phyloP scores from a whole-genome alignment of 2,329 filamentous ascomycete genomes.

The Pseudogymnoascus sp. region DNA sequence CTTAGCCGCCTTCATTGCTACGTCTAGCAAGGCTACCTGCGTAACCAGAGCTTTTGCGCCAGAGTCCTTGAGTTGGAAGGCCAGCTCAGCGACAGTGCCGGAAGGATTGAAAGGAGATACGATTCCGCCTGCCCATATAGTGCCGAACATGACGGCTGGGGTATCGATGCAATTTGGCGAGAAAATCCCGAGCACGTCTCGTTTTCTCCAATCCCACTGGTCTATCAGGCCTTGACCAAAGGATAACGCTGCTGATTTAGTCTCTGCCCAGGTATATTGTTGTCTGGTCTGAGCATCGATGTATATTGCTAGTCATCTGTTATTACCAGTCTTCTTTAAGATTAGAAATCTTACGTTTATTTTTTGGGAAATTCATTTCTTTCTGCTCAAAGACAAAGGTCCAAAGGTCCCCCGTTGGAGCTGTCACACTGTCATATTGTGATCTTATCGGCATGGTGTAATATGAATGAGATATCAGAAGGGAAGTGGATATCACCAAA shows the following conservation, averaged over 20 bases:
- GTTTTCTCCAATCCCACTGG: conserved; percentile 65
- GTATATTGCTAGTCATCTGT: conserved; percentile 52
- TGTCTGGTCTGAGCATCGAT: conserved; percentile 59
- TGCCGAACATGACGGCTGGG: conserved; percentile 64
- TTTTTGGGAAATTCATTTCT: not conserved
- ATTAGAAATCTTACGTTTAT: not conserved
- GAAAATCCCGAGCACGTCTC: conserved; percentile 73
- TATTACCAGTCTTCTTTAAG: not conserved
- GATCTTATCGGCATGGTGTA: not conserved
- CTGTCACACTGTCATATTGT: not conserved
- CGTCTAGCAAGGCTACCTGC: conserved; percentile 55
- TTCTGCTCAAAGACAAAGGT: not conserved
- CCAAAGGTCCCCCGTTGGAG: not conserved
- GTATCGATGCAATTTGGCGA: conserved; percentile 79
- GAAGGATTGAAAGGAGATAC: conserved; percentile 77
- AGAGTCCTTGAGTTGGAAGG: conserved; percentile 73
- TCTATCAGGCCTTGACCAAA: conserved; percentile 72
- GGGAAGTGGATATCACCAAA: not conserved
- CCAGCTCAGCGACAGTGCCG: conserved; percentile 74
- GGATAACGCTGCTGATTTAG: conserved; percentile 54
- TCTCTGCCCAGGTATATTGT: conserved; percentile 58
- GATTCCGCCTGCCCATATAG: conserved; percentile 71
- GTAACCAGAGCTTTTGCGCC: conserved; percentile 68
- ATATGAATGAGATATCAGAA: not conserved
- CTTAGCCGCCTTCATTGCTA: conserved; percentile 58